Percentiles rank a stretch among this genome's conserved stretches.
phyloP scores from a whole-genome alignment of 768 basidiomycete genomes.

The Coprinopsis marcescibilis region DNA sequence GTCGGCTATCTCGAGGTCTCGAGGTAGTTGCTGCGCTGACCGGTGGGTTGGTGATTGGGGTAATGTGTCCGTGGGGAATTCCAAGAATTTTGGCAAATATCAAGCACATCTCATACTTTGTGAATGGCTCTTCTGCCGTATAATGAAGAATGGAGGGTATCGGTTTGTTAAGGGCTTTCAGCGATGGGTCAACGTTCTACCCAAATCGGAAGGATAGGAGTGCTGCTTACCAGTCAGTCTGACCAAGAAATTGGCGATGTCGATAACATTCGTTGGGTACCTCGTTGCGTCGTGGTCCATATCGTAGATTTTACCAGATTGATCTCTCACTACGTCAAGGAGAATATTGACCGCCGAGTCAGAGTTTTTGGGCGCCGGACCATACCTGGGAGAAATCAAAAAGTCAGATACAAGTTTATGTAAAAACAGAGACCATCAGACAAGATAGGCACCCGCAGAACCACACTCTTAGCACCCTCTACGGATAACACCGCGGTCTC shows the following conservation, averaged over 20 bases:
- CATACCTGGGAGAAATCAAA: conserved; percentile 54
- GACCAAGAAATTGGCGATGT: conserved; percentile 81
- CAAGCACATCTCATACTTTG: conserved; percentile 91
- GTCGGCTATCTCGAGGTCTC: conserved; percentile 74
- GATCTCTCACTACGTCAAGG: conserved; percentile 80
- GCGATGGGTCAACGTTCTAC: not conserved
- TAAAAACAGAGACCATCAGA: conserved; percentile 29
- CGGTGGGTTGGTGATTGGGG: conserved; percentile 65
- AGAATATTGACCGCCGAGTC: conserved; percentile 90
- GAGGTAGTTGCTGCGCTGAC: conserved; percentile 58
- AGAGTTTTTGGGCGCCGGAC: conserved; percentile 74
- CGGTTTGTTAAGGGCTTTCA: conserved; percentile 28
- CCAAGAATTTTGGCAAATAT: conserved; percentile 67
- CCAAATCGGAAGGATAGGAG: not conserved
- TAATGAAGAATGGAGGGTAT: conserved; percentile 82
- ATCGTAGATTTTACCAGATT: conserved; percentile 81
- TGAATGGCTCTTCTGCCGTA: conserved; percentile 73
- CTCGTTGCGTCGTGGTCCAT: conserved; percentile 96
- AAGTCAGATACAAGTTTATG: conserved; percentile 3
- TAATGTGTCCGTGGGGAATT: conserved; percentile 69
- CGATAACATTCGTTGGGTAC: conserved; percentile 86
- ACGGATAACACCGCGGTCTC: conserved; percentile 71
- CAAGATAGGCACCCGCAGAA: conserved; percentile 90
- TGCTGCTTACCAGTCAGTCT: conserved; percentile 57
- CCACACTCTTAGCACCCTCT: conserved; percentile 49